These are phyloP conservation scores for Blakeslea trispora DNA, from an alignment of 371 early-diverging fungal species.

Conservation along the genomic window DNA sequence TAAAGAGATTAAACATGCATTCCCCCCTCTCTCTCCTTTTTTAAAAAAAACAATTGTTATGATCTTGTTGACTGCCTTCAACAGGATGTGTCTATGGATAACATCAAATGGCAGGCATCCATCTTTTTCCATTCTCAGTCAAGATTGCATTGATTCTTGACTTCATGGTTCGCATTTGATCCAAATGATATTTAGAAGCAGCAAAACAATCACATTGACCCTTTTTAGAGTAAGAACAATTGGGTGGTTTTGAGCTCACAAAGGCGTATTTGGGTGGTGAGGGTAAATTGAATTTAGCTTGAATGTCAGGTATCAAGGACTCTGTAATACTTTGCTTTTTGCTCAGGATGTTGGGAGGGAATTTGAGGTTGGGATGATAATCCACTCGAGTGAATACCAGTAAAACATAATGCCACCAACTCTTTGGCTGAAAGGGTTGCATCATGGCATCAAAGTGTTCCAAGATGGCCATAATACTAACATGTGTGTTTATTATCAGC, in stretches of 20 bases:
- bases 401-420: slow-evolving; percentile 55
- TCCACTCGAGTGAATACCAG: slow-evolving; percentile 43
- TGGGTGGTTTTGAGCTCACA: slow-evolving; percentile 24
- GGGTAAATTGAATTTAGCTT: slow-evolving; percentile 18
- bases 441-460: slow-evolving; percentile 49
- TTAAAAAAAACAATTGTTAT: no score
- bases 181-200: slow-evolving; percentile 25
- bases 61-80: no score
- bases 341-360: slow-evolving; percentile 18
- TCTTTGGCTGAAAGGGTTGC: slow-evolving; percentile 33
- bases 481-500: no score
- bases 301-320: slow-evolving; percentile 20
- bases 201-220: slow-evolving; percentile 30
- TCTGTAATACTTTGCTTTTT: slow-evolving; percentile 28
- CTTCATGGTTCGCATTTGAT: slow-evolving; percentile 30
- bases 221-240: slow-evolving; percentile 25
- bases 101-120: slow-evolving; percentile 15
- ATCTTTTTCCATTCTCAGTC: slow-evolving; percentile 16
- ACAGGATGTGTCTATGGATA: no score
- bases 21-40: no score
- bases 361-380: slow-evolving; percentile 11
- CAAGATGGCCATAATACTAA: slow-evolving; percentile 40
- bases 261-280: slow-evolving; percentile 29
- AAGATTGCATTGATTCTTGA: slow-evolving; percentile 18
- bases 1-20: no score